A percentile compares a stretch with the other conserved stretches of the same genome.
These are phyloP conservation scores for Yamadazyma conglobata DNA, from an alignment of 1,139 yeast genomes.

Conservation along the genomic window DNA sequence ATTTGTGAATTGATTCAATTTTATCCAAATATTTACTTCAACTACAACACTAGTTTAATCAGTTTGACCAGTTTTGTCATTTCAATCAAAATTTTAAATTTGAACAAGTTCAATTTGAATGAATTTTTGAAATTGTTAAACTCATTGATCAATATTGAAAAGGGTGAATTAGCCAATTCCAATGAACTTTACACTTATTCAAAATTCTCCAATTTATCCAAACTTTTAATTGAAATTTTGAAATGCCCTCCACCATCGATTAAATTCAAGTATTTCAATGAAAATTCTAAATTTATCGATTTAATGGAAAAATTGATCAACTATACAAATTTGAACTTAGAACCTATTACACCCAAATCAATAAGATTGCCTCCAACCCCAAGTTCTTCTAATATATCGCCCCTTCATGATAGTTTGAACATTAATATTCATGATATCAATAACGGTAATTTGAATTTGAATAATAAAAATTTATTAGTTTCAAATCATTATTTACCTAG, in stretches of 20 bases:
- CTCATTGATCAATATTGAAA: slow-evolving; percentile 8
- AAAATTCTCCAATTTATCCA: slow-evolving; percentile 16
- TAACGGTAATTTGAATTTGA: slow-evolving; percentile 4
- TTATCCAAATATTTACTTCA: slow-evolving; percentile 55
- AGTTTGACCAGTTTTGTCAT: slow-evolving; percentile 50
- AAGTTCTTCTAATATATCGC: slow-evolving; percentile 18
- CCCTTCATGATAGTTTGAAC: slow-evolving; percentile 10
- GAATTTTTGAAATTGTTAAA: slow-evolving; percentile 15
- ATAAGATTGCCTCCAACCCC: slow-evolving; percentile 19
- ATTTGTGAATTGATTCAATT: slow-evolving; percentile 65
- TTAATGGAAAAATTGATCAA: slow-evolving; percentile 37
- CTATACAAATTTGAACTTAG: slow-evolving; percentile 27
- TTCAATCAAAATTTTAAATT: slow-evolving; percentile 20
- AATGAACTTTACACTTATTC: slow-evolving; percentile 14
- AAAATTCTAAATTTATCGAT: slow-evolving; percentile 32
- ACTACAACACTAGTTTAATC: slow-evolving; percentile 52
- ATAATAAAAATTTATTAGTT: slow-evolving; percentile 1
- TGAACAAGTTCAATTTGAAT: slow-evolving; percentile 26
- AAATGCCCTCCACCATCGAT: slow-evolving; percentile 46
- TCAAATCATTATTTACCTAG: slow-evolving; percentile 15
- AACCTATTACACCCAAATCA: slow-evolving; percentile 21
- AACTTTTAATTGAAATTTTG: slow-evolving; percentile 34
- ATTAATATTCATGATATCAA: slow-evolving; percentile 2
- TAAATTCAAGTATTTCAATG: slow-evolving; percentile 40
- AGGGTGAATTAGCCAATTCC: not conserved